Conservation (phyloP, 176 grass and related monocot genomes). For the Lolium perenne region DNA sequence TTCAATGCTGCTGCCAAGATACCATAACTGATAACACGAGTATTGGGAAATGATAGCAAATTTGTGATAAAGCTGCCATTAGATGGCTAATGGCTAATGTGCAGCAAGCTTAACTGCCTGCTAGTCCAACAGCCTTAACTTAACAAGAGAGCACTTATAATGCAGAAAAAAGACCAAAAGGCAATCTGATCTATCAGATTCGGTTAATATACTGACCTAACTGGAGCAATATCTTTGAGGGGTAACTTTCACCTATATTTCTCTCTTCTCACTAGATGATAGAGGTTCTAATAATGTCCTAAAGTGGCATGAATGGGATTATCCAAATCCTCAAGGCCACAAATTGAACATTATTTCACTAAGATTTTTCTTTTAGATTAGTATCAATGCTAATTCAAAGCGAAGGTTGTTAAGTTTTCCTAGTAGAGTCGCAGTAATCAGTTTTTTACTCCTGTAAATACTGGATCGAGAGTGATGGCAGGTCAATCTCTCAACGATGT, state of each 20-base stretch:
- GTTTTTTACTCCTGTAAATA: background rate
- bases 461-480: background rate
- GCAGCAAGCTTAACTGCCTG: background rate
- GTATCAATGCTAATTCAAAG: background rate
- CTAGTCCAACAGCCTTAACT: background rate
- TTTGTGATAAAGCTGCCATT: background rate
- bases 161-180: background rate
- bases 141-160: background rate
- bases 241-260: background rate
- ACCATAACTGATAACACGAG: background rate
- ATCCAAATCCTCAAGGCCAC: background rate
- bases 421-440: background rate
- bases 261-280: background rate
- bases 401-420: background rate
- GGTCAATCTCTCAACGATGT: background rate
- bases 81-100: background rate
- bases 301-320: constrained; percentile 1
- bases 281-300: background rate
- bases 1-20: background rate
- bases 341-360: constrained; percentile 2
- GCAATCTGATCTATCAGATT: background rate
- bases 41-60: background rate
- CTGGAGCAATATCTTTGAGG: background rate
- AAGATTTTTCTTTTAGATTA: background rate
- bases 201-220: background rate